A percentile compares a stretch with the other conserved stretches of the same genome.
Conservation (phyloP, 2,329 filamentous ascomycete genomes). For the Penicillium sp. region DNA sequence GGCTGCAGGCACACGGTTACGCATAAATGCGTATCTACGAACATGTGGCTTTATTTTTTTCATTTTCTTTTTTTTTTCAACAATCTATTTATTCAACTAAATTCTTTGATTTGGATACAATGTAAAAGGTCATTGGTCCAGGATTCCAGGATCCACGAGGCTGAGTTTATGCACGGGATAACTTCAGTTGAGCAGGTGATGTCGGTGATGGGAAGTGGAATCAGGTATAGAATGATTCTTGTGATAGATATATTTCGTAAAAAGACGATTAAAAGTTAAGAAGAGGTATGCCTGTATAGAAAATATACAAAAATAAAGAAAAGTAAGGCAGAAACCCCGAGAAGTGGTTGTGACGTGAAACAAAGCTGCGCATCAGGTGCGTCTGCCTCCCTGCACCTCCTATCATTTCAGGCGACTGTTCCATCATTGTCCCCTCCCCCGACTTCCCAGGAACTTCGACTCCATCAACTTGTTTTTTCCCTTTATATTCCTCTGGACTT, state of each 20-base stretch:
- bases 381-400: conserved; percentile 27
- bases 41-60: neutral
- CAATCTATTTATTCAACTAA: neutral
- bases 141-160: conserved; percentile 8
- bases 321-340: conserved; percentile 2
- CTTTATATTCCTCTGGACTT: conserved; percentile 14
- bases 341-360: conserved; percentile 16
- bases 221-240: too few relatives aligned
- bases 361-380: conserved; percentile 28
- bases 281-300: neutral
- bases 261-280: neutral
- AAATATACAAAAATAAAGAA: neutral
- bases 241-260: neutral
- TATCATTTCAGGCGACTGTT: conserved; percentile 28
- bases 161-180: conserved; percentile 5
- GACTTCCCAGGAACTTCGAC: conserved; percentile 11
- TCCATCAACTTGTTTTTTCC: conserved; percentile 15
- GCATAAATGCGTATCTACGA: conserved; percentile 23
- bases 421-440: conserved; percentile 27
- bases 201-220: neutral
- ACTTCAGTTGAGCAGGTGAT: conserved; percentile 2
- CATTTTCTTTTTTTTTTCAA: too few relatives aligned
- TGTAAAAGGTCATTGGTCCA: neutral
- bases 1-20: conserved; percentile 67
- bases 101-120: neutral